Percentiles rank a stretch among this genome's conserved stretches.
Evolutionary conservation across 345 rosid species (phyloP).

Genomic region (Tarenaya hassleriana): DNA sequence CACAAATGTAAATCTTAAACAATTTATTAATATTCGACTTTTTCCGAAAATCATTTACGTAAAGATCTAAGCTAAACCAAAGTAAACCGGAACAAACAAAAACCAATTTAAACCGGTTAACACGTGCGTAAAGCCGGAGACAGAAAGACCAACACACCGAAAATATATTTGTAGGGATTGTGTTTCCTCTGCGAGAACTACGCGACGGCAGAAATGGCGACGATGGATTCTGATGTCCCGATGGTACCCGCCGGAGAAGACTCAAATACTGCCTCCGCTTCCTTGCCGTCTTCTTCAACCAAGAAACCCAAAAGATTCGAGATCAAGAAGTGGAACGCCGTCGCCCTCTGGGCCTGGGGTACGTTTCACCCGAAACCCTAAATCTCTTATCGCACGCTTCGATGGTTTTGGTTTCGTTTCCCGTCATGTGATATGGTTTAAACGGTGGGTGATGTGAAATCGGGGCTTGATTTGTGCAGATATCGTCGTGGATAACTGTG

Average conservation of each 20-base stretch:
- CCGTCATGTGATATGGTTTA: not conserved
- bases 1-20: too few relatives aligned
- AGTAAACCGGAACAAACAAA: too few relatives aligned
- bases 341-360: conserved; percentile 99
- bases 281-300: conserved; percentile 35
- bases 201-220: conserved; percentile 37
- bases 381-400: not conserved
- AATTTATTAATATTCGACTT: too few relatives aligned
- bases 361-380: conserved; percentile 22
- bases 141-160: too few relatives aligned
- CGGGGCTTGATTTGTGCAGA: conserved; percentile 38
- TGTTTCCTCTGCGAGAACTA: too few relatives aligned
- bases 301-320: conserved; percentile 84
- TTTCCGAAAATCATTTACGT: too few relatives aligned
- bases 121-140: too few relatives aligned
- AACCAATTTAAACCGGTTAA: too few relatives aligned
- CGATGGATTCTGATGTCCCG: conserved; percentile 73
- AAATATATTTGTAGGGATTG: too few relatives aligned
- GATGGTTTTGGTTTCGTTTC: not conserved
- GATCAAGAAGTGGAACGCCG: conserved; percentile 94
- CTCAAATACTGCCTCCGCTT: conserved; percentile 39
- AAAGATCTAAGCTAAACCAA: too few relatives aligned
- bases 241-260: conserved; percentile 78
- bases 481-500: conserved; percentile 92
- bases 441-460: not conserved